phyloP scores from a whole-genome alignment of 2,329 filamentous ascomycete genomes.

The Microdochium paspali region DNA sequence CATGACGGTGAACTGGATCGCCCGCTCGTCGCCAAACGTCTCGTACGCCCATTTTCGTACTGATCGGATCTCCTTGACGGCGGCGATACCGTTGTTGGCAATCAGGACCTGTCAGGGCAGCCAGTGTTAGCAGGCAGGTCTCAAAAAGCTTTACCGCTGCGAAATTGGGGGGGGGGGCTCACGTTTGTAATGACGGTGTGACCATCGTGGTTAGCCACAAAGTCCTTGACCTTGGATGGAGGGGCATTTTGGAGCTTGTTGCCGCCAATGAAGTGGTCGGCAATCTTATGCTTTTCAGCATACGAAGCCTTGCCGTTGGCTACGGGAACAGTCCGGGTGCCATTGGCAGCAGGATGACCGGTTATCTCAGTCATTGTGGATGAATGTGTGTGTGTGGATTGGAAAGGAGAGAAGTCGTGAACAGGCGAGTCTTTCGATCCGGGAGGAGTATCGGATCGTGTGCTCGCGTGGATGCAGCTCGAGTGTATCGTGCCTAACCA shows the following conservation, averaged over 20 bases:
- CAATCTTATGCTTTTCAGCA: slow-evolving; percentile 71
- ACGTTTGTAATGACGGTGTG: slow-evolving; percentile 99
- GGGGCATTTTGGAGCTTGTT: slow-evolving; percentile 77
- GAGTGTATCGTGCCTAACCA: background rate
- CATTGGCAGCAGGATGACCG: slow-evolving; percentile 23
- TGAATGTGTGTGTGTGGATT: background rate
- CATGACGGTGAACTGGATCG: slow-evolving; percentile 99
- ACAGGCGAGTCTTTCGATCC: background rate
- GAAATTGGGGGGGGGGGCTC: slow-evolving; percentile 34
- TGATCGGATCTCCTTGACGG: slow-evolving; percentile 97
- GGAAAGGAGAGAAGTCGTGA: background rate
- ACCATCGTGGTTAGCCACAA: slow-evolving; percentile 79
- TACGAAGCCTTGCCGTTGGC: slow-evolving; percentile 56
- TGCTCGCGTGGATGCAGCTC: background rate
- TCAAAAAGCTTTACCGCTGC: background rate
- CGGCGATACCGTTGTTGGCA: slow-evolving; percentile 98
- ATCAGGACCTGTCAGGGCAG: slow-evolving; percentile 74
- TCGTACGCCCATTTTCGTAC: slow-evolving; percentile 99
- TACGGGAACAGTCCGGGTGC: slow-evolving; percentile 37
- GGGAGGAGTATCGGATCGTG: background rate
- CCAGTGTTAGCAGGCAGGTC: slow-evolving; percentile 2
- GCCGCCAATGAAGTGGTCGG: slow-evolving; percentile 93
- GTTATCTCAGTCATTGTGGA: background rate
- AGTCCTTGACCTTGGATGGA: slow-evolving; percentile 88
- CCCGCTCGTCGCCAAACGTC: slow-evolving; percentile 94